Evolutionary conservation across 2,329 filamentous ascomycete species (phyloP).

Genomic region (Colletotrichum brevisporum): DNA sequence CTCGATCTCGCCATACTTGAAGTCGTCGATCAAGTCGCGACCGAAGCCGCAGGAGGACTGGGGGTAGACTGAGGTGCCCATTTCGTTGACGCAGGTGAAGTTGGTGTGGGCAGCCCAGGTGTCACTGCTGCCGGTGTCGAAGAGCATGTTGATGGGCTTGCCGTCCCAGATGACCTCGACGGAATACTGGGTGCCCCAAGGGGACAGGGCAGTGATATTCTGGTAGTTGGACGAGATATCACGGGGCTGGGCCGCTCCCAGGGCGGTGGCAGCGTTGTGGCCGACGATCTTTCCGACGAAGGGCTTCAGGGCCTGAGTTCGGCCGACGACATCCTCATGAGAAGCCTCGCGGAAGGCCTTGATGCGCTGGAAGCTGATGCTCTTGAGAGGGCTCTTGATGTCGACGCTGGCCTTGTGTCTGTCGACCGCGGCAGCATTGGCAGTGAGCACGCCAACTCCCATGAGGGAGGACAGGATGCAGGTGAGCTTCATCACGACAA

Average conservation of each 20-base stretch:
- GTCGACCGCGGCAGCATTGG: constrained; percentile 19
- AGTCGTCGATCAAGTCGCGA: constrained; percentile 52
- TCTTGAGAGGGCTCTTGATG: constrained; percentile 53
- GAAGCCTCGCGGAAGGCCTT: constrained; percentile 47
- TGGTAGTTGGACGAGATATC: constrained; percentile 46
- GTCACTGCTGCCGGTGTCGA: constrained; percentile 67
- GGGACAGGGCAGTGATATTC: constrained; percentile 55
- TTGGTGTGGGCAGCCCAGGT: constrained; percentile 61
- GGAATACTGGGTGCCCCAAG: constrained; percentile 59
- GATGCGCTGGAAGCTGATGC: constrained; percentile 54
- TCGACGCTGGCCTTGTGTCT: constrained; percentile 42
- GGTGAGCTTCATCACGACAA: constrained; percentile 35
- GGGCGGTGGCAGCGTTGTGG: constrained; percentile 49
- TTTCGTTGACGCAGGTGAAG: constrained; percentile 58
- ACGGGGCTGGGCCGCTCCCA: constrained; percentile 41
- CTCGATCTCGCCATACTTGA: constrained; percentile 55
- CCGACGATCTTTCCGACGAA: constrained; percentile 45
- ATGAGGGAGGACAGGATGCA: constrained; percentile 20
- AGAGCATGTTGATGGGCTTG: constrained; percentile 56
- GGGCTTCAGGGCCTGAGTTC: constrained; percentile 52
- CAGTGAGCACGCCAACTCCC: constrained; percentile 21
- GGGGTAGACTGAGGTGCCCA: constrained; percentile 47
- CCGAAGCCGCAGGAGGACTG: constrained; percentile 59
- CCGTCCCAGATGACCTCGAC: constrained; percentile 58
- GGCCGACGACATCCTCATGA: constrained; percentile 47